Evolutionary conservation across 1,139 yeast genomes (phyloP).

Genomic region (Ogataea hybrid): DNA sequence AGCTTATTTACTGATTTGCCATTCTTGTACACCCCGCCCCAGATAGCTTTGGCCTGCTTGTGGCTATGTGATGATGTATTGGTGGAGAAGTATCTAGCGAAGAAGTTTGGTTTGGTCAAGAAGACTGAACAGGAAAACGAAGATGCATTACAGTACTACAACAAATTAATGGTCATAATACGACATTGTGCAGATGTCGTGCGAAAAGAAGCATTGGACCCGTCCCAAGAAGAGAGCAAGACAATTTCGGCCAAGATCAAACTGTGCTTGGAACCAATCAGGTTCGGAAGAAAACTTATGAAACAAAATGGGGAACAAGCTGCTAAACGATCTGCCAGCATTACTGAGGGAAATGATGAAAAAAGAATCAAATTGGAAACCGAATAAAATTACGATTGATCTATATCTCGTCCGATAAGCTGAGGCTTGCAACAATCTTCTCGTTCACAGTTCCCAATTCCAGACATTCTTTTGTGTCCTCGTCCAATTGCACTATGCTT

Average conservation of each 20-base stretch:
- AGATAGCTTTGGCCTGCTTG: constrained; percentile 86
- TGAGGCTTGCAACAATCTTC: constrained; percentile 50
- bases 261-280: constrained; percentile 56
- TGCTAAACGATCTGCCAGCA: constrained; percentile 5
- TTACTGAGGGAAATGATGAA: constrained; percentile 8
- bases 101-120: constrained; percentile 43
- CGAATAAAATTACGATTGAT: background rate
- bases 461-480: constrained; percentile 44
- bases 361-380: constrained; percentile 15
- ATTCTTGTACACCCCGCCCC: constrained; percentile 88
- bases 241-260: constrained; percentile 61
- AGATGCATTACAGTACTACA: constrained; percentile 36
- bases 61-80: constrained; percentile 63
- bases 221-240: constrained; percentile 60
- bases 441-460: constrained; percentile 63
- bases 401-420: constrained; percentile 9
- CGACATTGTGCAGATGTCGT: constrained; percentile 50
- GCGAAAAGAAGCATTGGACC: constrained; percentile 37
- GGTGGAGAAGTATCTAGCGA: constrained; percentile 61
- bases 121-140: constrained; percentile 12
- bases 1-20: constrained; percentile 71
- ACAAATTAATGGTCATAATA: constrained; percentile 44
- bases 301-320: constrained; percentile 12
- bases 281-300: constrained; percentile 25
- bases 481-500: constrained; percentile 63